Evolutionary conservation across 225 moss, liverwort and hornwort species (phyloP).

Genomic region (Pseudoscleropodium purum): DNA sequence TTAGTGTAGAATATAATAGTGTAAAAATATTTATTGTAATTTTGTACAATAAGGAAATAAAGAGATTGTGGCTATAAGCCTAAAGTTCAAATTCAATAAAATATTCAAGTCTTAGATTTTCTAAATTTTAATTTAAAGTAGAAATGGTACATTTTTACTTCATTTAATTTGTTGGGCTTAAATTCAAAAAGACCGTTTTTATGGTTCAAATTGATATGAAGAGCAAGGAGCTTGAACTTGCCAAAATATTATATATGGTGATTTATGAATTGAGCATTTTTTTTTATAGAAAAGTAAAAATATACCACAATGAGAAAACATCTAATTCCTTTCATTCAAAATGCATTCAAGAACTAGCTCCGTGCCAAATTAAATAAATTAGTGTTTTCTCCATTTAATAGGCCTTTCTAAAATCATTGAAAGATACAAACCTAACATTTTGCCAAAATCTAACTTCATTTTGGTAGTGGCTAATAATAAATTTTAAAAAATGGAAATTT

Average conservation of each 20-base stretch:
- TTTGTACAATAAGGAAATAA: not conserved
- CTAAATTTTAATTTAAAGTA: not conserved
- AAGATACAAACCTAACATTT: not conserved
- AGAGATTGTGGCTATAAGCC: accelerated
- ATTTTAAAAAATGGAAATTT: not conserved
- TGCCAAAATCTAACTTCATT: not conserved
- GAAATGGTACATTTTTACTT: not conserved
- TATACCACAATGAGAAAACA: not conserved
- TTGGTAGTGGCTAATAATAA: not conserved
- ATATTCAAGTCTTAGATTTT: not conserved
- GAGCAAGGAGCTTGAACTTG: too few relatives aligned
- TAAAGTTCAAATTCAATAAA: not conserved
- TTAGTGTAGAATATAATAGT: not conserved
- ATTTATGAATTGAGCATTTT: not conserved
- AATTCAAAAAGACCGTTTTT: not conserved
- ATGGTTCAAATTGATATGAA: not conserved
- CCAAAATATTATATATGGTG: not conserved
- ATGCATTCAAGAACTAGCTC: not conserved
- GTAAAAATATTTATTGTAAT: not conserved
- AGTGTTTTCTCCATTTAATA: not conserved
- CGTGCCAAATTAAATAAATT: not conserved
- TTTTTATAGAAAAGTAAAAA: not conserved
- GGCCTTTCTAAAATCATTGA: accelerated
- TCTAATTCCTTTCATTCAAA: not conserved
- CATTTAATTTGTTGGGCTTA: not conserved